Evolutionary conservation across 1,139 yeast genomes (phyloP).

Genomic region (Debaryomycetaceae sp.): DNA sequence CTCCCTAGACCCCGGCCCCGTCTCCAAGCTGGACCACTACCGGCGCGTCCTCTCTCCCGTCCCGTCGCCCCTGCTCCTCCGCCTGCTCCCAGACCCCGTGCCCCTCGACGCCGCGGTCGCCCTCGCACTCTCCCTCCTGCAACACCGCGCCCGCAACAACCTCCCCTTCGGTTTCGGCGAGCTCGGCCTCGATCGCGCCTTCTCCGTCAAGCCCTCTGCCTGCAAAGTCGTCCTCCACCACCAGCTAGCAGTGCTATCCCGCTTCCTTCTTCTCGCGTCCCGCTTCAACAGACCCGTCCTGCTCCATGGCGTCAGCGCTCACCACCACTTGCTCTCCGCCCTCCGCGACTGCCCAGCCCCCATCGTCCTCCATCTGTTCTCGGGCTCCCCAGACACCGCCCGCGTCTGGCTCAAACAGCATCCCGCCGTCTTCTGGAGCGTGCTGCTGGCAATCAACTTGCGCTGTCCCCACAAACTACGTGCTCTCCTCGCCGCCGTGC

Average conservation of each 20-base stretch:
- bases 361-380: constrained; percentile 70
- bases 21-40: constrained; percentile 43
- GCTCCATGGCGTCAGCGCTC: constrained; percentile 77
- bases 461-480: constrained; percentile 41
- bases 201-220: constrained; percentile 41
- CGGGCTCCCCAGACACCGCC: constrained; percentile 70
- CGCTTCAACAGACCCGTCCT: constrained; percentile 45
- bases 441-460: constrained; percentile 22
- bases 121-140: constrained; percentile 12
- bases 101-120: constrained; percentile 27
- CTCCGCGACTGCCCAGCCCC: constrained; percentile 12
- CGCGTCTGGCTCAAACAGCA: constrained; percentile 35
- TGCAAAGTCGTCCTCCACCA: constrained; percentile 51
- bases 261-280: constrained; percentile 46
- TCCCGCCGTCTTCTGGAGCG: neutral
- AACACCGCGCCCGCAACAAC: constrained; percentile 9
- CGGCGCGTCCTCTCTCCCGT: constrained; percentile 32
- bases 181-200: constrained; percentile 73
- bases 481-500: neutral
- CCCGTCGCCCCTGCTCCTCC: constrained; percentile 31
- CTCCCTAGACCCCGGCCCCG: constrained; percentile 14
- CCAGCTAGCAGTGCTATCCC: constrained; percentile 42
- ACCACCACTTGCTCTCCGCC: constrained; percentile 40
- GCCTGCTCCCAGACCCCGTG: constrained; percentile 52
- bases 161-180: constrained; percentile 56